phyloP scores from a whole-genome alignment of 371 early-diverging fungal genomes.

The Haplosporangium sp. region DNA sequence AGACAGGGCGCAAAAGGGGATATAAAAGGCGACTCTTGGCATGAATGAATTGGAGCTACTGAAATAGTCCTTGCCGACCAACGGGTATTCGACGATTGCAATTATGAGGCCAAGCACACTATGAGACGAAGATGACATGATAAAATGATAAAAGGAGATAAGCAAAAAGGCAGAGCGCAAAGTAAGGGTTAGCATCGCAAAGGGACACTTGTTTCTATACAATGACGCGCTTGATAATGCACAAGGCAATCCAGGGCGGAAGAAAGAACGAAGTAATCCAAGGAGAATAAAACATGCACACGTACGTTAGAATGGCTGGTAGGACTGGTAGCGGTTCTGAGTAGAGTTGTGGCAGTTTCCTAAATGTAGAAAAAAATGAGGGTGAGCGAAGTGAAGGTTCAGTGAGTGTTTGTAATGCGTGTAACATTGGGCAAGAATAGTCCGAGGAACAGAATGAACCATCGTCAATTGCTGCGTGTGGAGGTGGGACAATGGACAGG shows the following conservation, averaged over 20 bases:
- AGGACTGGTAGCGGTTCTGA: conserved; percentile 29
- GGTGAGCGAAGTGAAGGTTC: not conserved
- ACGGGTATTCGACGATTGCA: conserved; percentile 37
- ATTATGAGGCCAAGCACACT: conserved; percentile 41
- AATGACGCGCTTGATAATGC: no score
- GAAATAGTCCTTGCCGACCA: conserved; percentile 28
- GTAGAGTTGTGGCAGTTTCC: conserved; percentile 36
- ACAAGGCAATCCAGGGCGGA: not conserved
- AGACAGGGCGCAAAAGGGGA: conserved; percentile 37
- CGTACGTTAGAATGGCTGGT: conserved; percentile 43
- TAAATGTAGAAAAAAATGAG: conserved; percentile 5
- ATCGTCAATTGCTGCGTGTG: not conserved
- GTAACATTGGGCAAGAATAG: conserved; percentile 11
- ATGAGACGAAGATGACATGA: not conserved
- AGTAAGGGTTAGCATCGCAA: not conserved
- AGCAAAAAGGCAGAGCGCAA: not conserved
- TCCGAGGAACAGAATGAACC: no score
- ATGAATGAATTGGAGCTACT: conserved; percentile 23
- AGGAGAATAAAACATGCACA: not conserved
- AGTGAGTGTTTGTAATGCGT: conserved; percentile 13
- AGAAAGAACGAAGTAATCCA: not conserved
- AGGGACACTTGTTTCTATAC: no score
- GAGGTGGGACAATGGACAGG: not conserved
- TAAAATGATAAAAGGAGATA: not conserved
- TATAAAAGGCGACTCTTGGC: conserved; percentile 40